These are phyloP conservation scores for Tricholoma furcatifolium DNA, from an alignment of 768 basidiomycete species.

Conservation along the genomic window DNA sequence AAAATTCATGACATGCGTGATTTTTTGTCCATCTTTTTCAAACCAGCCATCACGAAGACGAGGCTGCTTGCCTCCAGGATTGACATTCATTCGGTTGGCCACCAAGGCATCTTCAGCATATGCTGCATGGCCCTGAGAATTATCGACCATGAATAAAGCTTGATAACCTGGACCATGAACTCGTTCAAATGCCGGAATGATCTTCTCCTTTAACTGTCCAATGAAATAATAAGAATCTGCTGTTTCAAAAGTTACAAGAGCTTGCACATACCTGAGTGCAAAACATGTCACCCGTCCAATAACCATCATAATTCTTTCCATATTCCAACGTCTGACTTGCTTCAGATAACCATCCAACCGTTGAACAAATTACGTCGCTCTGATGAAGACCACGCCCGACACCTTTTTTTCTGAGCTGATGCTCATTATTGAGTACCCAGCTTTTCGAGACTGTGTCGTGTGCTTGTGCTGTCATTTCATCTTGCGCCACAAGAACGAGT, in stretches of 20 bases:
- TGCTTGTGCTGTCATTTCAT: constrained; percentile 40
- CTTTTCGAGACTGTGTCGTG: constrained; percentile 30
- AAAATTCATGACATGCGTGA: constrained; percentile 35
- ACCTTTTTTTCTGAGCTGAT: constrained; percentile 35
- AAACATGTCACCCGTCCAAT: background rate
- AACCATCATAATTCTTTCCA: background rate
- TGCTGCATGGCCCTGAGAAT: constrained; percentile 41
- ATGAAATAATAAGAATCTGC: background rate
- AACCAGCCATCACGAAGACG: constrained; percentile 31
- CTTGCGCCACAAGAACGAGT: constrained; percentile 30
- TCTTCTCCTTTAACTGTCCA: background rate
- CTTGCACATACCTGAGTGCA: background rate
- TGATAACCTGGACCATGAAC: constrained; percentile 24
- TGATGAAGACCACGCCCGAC: constrained; percentile 32
- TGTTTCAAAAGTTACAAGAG: background rate
- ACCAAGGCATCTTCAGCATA: constrained; percentile 36
- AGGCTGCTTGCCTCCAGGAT: constrained; percentile 38
- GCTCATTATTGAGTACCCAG: constrained; percentile 35
- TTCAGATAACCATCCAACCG: constrained; percentile 26
- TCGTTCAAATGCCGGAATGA: background rate
- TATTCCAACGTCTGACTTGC: constrained; percentile 22
- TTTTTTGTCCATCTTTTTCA: constrained; percentile 18
- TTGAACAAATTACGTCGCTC: constrained; percentile 33
- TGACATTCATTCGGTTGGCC: constrained; percentile 33
- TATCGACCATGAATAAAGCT: constrained; percentile 37